Conservation (phyloP, 306 rosid species). For the Mimosa bimucronata region DNA sequence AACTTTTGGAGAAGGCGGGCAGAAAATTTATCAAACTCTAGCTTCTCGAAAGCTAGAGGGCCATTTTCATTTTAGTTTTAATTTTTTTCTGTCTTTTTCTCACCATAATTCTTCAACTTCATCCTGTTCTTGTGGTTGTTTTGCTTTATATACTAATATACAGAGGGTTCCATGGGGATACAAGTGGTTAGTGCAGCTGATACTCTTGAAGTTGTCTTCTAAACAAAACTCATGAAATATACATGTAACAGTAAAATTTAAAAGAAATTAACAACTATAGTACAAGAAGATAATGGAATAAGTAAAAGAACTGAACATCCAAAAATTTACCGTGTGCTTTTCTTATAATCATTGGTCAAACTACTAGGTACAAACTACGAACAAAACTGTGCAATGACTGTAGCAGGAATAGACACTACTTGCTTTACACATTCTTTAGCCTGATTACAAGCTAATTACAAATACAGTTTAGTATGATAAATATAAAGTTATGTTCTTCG, state of each 20-base stretch:
- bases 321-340: neutral
- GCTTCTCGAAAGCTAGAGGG: neutral
- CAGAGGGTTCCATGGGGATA: neutral
- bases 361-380: neutral
- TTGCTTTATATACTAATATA: neutral
- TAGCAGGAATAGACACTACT: neutral
- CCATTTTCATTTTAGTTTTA: neutral
- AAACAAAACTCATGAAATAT: neutral
- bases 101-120: neutral
- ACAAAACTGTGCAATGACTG: neutral
- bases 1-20: neutral
- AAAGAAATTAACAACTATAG: neutral
- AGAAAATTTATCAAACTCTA: neutral
- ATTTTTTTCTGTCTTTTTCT: neutral
- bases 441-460: neutral
- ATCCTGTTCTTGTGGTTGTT: neutral
- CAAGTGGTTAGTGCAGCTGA: neutral
- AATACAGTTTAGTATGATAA: neutral
- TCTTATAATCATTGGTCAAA: neutral
- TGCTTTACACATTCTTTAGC: neutral
- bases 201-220: neutral
- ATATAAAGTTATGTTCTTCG: neutral
- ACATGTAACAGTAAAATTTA: neutral
- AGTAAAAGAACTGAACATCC: slow-evolving; percentile 4
- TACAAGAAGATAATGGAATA: neutral